phyloP scores from a whole-genome alignment of 352 stramenopile genomes.

The Globisporangium uncinulatum region DNA sequence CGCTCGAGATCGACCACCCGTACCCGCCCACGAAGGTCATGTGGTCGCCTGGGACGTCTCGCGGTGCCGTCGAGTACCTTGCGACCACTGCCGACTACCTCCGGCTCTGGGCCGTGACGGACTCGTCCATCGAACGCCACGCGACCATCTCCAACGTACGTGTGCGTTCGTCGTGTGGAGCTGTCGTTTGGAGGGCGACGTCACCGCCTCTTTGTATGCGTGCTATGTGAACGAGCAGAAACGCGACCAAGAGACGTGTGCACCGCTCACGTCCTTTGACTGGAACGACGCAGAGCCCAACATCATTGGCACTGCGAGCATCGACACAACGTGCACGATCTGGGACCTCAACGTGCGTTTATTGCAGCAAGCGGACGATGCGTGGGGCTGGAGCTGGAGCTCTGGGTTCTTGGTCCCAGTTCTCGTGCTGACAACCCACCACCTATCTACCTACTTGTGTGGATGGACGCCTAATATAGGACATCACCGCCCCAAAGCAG shows the following conservation, averaged over 20 bases:
- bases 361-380: not conserved
- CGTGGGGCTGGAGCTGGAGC: too few species aligned
- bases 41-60: constrained; percentile 65
- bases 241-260: constrained; percentile 90
- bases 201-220: not conserved
- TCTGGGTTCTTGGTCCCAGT: too few species aligned
- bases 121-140: constrained; percentile 69
- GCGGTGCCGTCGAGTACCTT: constrained; percentile 54
- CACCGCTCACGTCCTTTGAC: constrained; percentile 97
- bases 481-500: constrained; percentile 67
- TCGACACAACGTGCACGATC: constrained; percentile 98
- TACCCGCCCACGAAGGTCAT: constrained; percentile 87
- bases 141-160: constrained; percentile 68
- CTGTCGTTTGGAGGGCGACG: not conserved
- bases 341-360: constrained; percentile 97
- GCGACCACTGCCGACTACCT: constrained; percentile 83
- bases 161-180: not conserved
- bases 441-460: too few species aligned
- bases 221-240: constrained; percentile 20
- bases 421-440: too few species aligned
- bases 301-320: constrained; percentile 95
- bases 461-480: constrained; percentile 18
- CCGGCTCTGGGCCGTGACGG: constrained; percentile 68
- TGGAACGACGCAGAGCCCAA: constrained; percentile 96
- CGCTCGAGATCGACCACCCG: constrained; percentile 75